Evolutionary conservation across 768 basidiomycete genomes (phyloP).

Genomic region (Albatrellus ellisii): DNA sequence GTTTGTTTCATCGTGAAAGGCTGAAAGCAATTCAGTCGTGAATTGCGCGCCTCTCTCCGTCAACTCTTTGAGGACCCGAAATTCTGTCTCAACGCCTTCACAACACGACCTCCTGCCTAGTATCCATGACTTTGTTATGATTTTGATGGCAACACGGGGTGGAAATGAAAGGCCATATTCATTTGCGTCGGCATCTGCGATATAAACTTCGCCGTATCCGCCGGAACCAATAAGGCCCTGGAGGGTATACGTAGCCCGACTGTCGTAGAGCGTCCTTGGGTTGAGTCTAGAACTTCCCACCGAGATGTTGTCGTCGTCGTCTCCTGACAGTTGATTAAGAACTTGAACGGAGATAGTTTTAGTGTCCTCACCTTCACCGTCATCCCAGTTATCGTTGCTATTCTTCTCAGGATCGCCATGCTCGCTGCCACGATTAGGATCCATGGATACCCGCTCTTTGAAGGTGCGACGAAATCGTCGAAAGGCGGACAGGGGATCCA

Average conservation of each 20-base stretch:
- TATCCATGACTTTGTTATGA: background rate
- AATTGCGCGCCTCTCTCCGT: background rate
- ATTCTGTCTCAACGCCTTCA: background rate
- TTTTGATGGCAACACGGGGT: background rate
- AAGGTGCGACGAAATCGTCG: too few species aligned
- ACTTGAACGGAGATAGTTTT: too few species aligned
- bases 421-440: too few species aligned
- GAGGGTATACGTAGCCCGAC: background rate
- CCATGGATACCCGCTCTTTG: too few species aligned
- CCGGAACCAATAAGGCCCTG: background rate
- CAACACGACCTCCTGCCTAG: background rate
- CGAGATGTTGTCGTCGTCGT: too few species aligned
- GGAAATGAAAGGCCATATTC: background rate
- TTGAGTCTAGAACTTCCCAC: too few species aligned
- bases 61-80: too few species aligned
- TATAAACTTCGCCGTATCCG: background rate
- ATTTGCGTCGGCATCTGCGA: background rate
- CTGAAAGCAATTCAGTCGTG: background rate
- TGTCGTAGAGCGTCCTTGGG: background rate
- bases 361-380: too few species aligned
- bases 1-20: background rate
- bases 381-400: too few species aligned
- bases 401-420: too few species aligned
- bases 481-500: too few species aligned
- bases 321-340: too few species aligned